Evolutionary conservation across 2,329 filamentous ascomycete species (phyloP), one percentile per base, ranked within the genome.

Genomic region (Phyllosticta citriasiana): DNA sequence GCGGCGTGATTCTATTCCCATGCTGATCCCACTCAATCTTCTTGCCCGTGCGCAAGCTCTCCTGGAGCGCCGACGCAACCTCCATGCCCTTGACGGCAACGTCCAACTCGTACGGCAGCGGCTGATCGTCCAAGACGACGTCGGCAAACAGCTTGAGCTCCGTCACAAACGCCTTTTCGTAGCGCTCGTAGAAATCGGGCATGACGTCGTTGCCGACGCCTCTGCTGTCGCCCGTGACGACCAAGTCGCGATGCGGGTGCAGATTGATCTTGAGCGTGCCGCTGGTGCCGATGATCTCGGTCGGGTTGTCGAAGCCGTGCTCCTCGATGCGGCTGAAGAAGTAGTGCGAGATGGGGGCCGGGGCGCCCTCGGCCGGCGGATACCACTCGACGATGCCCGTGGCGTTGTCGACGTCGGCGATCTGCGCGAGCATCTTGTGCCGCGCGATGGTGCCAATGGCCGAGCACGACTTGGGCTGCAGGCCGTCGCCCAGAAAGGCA

Each of bases 341-440:
- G 65, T 75, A 77, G 63, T 77, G 73, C 0, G 77, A 76, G 33
- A 79, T 76, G 61, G 73, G 73, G 4, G 76, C 76, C 30, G 70
- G 71, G 7, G 10, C 26, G 25, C 22, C 54, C 2, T 54, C 19
- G 6, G 59, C 12, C 3, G 40, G 59, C 26, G 59, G 47, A 68
- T 70, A 74, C 64, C 74, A 79, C 64, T 79, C 76, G 53, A 79
- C 74, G n/a, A 76, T 69, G 3, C 75, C 77, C 3, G 79, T 71
- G 4, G 71, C 76, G 60, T 78, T 79, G 65, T 79, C 77, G n/a
- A 71, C 72, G 63, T 79, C 77, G 22, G 72, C 68, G 62, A 72
- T 65, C n/a, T 71, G 67, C 19, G 69, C 67, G 3, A 78, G 71
- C 30, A 72, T 75, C 16, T 72, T 71, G 57, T 77, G 73, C 10